Evolutionary conservation across 2,329 filamentous ascomycete genomes (phyloP).

Genomic region (Colletotrichum navitas): DNA sequence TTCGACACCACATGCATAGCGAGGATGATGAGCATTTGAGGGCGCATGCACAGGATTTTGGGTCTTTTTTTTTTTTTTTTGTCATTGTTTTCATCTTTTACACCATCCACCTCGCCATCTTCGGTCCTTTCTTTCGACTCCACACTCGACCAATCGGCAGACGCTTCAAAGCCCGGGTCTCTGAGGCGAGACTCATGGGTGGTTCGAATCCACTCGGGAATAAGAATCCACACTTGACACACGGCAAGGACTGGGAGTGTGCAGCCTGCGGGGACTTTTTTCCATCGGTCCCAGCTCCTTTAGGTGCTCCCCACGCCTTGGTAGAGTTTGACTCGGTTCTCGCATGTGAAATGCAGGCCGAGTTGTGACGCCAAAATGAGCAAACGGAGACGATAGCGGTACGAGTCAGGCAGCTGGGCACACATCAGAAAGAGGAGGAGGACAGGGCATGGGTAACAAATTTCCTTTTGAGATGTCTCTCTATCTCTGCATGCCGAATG

Average conservation of each 20-base stretch:
- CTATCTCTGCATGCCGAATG: conserved; percentile 23
- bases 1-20: conserved; percentile 42
- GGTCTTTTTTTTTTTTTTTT: conserved; percentile 2
- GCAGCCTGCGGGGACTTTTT: conserved; percentile 24
- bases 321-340: conserved; percentile 26
- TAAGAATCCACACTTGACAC: conserved; percentile 9
- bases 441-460: not conserved
- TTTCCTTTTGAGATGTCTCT: not conserved
- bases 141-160: not conserved
- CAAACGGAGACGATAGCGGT: conserved; percentile 20
- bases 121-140: not conserved
- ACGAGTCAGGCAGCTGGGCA: conserved; percentile 30
- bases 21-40: conserved; percentile 39
- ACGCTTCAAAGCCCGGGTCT: not conserved
- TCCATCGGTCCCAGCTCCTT: conserved; percentile 11
- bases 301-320: conserved; percentile 24
- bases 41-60: conserved; percentile 23
- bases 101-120: not conserved
- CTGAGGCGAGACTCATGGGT: not conserved
- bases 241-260: conserved; percentile 22
- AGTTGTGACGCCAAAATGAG: conserved; percentile 34
- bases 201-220: conserved; percentile 5
- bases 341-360: conserved; percentile 37
- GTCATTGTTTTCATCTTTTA: not conserved
- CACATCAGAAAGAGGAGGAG: conserved; percentile 10